phyloP scores from a whole-genome alignment of 2,329 filamentous ascomycete genomes.

The Colletotrichum melonis region DNA sequence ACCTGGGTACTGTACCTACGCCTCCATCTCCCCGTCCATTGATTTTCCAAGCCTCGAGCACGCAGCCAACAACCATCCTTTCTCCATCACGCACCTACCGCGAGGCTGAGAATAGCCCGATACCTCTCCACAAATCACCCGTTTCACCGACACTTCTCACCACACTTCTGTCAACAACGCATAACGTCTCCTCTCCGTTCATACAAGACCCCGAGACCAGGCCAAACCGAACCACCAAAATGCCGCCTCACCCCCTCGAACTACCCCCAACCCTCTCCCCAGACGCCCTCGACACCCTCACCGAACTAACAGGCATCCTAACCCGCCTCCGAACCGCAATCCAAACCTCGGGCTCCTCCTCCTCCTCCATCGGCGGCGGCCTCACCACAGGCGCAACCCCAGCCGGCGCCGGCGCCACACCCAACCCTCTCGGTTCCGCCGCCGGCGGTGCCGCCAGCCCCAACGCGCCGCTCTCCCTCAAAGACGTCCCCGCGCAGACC shows the following conservation, averaged over 20 bases:
- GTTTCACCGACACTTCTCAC: neutral
- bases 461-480: constrained; percentile 59
- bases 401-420: constrained; percentile 43
- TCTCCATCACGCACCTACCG: constrained; percentile 3
- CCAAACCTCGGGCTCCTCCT: constrained; percentile 47
- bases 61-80: constrained; percentile 4
- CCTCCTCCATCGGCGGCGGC: constrained; percentile 44
- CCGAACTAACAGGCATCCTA: constrained; percentile 83
- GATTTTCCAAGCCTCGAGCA: constrained; percentile 25
- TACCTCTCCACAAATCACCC: neutral
- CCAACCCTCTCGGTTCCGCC: constrained; percentile 39
- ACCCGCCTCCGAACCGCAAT: constrained; percentile 73
- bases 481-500: constrained; percentile 83
- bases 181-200: neutral
- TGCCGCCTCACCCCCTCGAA: constrained; percentile 54
- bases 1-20: neutral
- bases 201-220: neutral
- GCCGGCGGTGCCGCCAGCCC: constrained; percentile 41
- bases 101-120: constrained; percentile 10
- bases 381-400: constrained; percentile 51
- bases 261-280: constrained; percentile 77
- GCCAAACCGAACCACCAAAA: neutral
- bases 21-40: constrained; percentile 1
- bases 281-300: constrained; percentile 86
- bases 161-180: neutral